Evolutionary conservation across 2,329 filamentous ascomycete genomes (phyloP).

Genomic region (Nigrograna mackinnonii): DNA sequence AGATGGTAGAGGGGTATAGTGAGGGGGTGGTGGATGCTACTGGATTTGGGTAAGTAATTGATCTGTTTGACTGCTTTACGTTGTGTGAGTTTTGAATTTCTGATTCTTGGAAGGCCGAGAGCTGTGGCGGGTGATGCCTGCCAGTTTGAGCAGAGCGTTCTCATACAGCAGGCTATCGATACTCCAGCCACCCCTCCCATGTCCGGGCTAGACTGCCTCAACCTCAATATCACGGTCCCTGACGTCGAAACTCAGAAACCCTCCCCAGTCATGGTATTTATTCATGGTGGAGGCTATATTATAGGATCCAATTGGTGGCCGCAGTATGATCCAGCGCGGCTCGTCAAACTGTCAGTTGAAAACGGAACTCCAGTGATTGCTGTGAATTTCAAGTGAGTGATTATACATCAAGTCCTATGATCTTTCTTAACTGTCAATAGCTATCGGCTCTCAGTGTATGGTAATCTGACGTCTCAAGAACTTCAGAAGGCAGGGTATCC

Average conservation of each 20-base stretch:
- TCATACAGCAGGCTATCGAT: conserved; percentile 24
- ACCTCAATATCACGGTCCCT: conserved; percentile 52
- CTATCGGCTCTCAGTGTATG: conserved; percentile 29
- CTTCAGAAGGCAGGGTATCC: conserved; percentile 43
- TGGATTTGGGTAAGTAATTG: conserved; percentile 33
- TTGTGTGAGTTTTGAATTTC: background rate
- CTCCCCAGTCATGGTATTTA: conserved; percentile 56
- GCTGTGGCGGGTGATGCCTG: conserved; percentile 19
- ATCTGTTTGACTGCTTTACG: conserved; percentile 3
- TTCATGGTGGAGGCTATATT: conserved; percentile 56
- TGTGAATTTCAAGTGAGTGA: conserved; percentile 48
- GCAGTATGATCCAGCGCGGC: conserved; percentile 50
- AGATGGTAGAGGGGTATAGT: conserved; percentile 22
- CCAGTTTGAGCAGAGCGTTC: conserved; percentile 16
- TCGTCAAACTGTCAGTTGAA: conserved; percentile 48
- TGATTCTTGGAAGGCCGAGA: conserved; percentile 13
- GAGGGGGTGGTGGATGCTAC: conserved; percentile 26
- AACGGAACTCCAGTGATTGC: conserved; percentile 47
- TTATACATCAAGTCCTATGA: background rate
- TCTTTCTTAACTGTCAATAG: conserved; percentile 4
- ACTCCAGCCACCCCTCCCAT: conserved; percentile 22
- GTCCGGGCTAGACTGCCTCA: conserved; percentile 54
- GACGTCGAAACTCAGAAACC: conserved; percentile 13
- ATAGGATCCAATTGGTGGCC: conserved; percentile 56
- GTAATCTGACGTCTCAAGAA: conserved; percentile 49